A percentile compares a stretch with the other conserved stretches of the same genome.
Conservation (phyloP, 768 basidiomycete species). For the Boletus bicolor region DNA sequence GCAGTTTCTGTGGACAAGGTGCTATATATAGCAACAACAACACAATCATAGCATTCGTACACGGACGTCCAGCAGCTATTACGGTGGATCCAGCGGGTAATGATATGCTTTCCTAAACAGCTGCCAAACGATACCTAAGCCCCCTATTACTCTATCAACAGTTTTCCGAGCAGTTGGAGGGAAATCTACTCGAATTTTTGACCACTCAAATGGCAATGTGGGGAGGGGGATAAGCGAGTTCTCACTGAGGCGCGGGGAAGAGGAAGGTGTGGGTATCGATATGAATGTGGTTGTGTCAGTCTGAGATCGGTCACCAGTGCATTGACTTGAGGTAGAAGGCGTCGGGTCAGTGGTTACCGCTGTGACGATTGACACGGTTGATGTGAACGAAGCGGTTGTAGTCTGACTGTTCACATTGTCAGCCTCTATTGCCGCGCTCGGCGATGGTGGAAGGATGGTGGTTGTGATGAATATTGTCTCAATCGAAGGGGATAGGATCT, state of each 20-base stretch:
- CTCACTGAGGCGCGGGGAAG: constrained; percentile 10
- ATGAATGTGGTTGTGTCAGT: constrained; percentile 8
- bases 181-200: constrained; percentile 25
- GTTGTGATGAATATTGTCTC: constrained; percentile 33
- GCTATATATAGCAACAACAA: constrained; percentile 14
- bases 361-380: constrained; percentile 9
- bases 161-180: constrained; percentile 21
- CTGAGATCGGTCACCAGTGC: constrained; percentile 10
- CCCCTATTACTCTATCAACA: constrained; percentile 26
- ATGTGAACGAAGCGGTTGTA: constrained; percentile 1
- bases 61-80: constrained; percentile 1
- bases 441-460: constrained; percentile 19
- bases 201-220: constrained; percentile 29
- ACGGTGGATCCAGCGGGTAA: constrained; percentile 35
- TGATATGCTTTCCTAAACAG: constrained; percentile 31
- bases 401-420: constrained; percentile 1
- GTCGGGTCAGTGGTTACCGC: constrained; percentile 2
- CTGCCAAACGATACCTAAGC: constrained; percentile 30
- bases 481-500: constrained; percentile 1
- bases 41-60: constrained; percentile 7
- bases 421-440: background rate
- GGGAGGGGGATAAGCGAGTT: constrained; percentile 21
- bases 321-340: constrained; percentile 4
- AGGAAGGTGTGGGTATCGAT: constrained; percentile 14
- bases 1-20: background rate